Conservation (phyloP, 169 alveolate genomes). For the Toxoplasma gondii region DNA sequence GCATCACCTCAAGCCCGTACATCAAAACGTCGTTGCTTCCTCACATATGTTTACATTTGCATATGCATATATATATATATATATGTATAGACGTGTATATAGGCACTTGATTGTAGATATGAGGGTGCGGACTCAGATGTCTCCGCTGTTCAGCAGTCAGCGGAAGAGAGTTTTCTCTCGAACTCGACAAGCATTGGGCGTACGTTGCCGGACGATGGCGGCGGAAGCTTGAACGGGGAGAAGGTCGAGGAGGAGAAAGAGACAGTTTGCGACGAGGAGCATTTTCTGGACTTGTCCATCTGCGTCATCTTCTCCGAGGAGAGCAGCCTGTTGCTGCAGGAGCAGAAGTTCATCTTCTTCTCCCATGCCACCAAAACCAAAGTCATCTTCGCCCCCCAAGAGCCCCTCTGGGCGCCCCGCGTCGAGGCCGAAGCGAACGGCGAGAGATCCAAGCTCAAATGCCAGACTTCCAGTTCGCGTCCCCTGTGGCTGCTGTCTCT, state of each 20-base stretch:
- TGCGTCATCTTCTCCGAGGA: neutral
- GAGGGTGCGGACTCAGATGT: too few relatives aligned
- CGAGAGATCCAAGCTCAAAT: neutral
- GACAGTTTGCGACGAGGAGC: slow-evolving; percentile 56
- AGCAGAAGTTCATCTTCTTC: slow-evolving; percentile 4
- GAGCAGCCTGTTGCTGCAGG: slow-evolving; percentile 7
- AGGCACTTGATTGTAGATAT: too few relatives aligned
- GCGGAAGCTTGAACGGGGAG: slow-evolving; percentile 60
- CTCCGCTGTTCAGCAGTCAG: too few relatives aligned
- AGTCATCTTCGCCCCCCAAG: neutral
- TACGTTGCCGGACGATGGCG: slow-evolving; percentile 46
- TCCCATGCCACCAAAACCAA: neutral
- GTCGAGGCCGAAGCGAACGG: neutral
- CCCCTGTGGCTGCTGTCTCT: neutral
- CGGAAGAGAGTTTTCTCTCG: too few relatives aligned
- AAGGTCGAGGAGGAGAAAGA: slow-evolving; percentile 54
- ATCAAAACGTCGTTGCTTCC: neutral
- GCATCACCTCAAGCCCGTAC: too few relatives aligned
- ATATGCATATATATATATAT: neutral
- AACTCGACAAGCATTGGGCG: too few relatives aligned
- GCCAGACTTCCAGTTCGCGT: neutral
- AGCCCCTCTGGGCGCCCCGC: neutral
- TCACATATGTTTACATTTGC: neutral
- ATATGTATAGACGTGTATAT: neutral
- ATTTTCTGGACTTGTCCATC: slow-evolving; percentile 35